Base-by-base conservation (phyloP, 768 basidiomycete genomes). In the Sarcomyxa edulis region DNA sequence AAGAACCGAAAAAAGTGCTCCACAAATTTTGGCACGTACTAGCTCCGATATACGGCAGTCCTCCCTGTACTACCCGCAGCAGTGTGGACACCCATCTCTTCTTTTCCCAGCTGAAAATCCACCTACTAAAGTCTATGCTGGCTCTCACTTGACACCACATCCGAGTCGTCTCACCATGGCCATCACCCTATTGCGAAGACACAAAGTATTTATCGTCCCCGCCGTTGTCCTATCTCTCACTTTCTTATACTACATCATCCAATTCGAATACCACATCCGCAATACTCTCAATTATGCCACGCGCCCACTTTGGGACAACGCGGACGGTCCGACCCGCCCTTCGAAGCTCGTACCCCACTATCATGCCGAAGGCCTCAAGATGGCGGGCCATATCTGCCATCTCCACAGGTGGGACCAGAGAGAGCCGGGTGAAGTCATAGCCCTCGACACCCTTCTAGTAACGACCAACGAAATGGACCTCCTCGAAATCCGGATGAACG, bases 391-490 rank as follows among this genome's bases (percentile, higher is more conserved):
- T 47, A 59, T 67, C 20, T 80, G 78, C 54, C 39, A 49, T 26
- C 53, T 80, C 9, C 80, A 83, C 44, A 71, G 72, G 15, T 83
- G 78, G 76, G 43, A 56, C n/a, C 38, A 54, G 37, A 62, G 76
- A 30, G 44, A 48, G 27, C 48, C 52, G 12, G 32, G 43, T 21
- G 52, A 48, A 30, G 57, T 59, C 21, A 48, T 75, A 31, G 71
- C 69, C 59, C 63, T 81, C 47, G 74, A 78, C 4, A 68, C 80
- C 29, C 59, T 83, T 38, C 72, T 81, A 65, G n/a, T n/a, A n/a
- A n/a, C n/a, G n/a, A 75, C 71, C 62, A 76, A 68, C 42, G 79
- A 83, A 50, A 58, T 81, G 22, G 81, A 81, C 49, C 59, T 83
- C 19, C 53, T 81, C 34, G 78, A 81, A 52, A 71, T 81, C 38